Conservation (phyloP, 2,329 filamentous ascomycete species). For the Endoconidiophora polonica region DNA sequence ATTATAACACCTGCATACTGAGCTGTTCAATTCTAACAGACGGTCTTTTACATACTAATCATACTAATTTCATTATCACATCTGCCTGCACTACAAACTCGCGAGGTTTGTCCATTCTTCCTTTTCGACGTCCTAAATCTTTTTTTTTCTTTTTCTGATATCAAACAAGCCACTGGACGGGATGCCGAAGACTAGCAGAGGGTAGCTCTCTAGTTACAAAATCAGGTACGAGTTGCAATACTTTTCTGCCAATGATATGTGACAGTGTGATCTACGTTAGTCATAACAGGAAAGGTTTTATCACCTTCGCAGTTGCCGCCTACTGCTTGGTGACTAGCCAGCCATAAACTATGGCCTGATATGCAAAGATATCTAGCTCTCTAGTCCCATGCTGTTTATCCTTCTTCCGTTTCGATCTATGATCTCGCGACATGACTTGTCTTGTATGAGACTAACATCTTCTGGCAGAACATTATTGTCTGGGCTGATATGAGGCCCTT, state of each 20-base stretch:
- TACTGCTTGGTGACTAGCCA: background rate
- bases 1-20: too few relatives aligned
- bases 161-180: too few relatives aligned
- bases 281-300: slow-evolving; percentile 1
- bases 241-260: background rate
- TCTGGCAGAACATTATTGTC: background rate
- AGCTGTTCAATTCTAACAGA: too few relatives aligned
- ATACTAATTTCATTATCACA: too few relatives aligned
- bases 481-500: background rate
- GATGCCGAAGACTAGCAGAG: too few relatives aligned
- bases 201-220: background rate
- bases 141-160: background rate
- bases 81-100: too few relatives aligned
- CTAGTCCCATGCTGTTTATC: background rate
- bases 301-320: background rate
- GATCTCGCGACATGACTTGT: background rate
- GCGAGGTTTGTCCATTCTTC: background rate
- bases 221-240: background rate
- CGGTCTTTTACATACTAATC: too few relatives aligned
- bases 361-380: background rate
- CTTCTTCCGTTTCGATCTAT: background rate
- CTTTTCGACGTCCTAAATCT: background rate
- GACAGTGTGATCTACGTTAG: background rate
- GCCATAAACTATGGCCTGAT: background rate
- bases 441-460: background rate